Percentiles rank a stretch among this genome's conserved stretches.
Evolutionary conservation across 129 eudicot species (phyloP).

Genomic region (Mikania micrantha): DNA sequence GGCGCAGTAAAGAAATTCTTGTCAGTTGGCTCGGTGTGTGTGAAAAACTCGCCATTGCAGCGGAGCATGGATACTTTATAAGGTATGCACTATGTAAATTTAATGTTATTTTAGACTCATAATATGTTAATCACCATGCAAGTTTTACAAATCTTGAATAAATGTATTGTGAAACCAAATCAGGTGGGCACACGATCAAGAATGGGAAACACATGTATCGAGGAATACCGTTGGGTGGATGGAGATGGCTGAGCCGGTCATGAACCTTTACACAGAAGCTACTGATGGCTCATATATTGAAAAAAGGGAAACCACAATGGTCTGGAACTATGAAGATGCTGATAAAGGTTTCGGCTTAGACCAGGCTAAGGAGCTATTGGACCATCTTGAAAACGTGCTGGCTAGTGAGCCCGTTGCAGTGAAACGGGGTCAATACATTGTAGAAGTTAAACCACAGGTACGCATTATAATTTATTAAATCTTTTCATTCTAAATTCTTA

Average conservation of each 20-base stretch:
- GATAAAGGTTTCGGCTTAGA: constrained; percentile 22
- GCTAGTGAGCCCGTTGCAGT: constrained; percentile 41
- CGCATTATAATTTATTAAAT: neutral
- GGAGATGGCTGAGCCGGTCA: constrained; percentile 39
- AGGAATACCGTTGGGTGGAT: constrained; percentile 28
- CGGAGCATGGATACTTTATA: constrained; percentile 41
- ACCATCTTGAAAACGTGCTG: constrained; percentile 44
- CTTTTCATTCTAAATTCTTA: neutral
- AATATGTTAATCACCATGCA: neutral
- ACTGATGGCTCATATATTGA: constrained; percentile 41
- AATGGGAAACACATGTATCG: constrained; percentile 23
- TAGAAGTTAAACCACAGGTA: constrained; percentile 45
- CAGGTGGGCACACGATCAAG: constrained; percentile 27
- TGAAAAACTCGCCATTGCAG: constrained; percentile 34
- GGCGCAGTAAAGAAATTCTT: constrained; percentile 26
- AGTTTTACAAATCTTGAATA: neutral
- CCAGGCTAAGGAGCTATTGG: constrained; percentile 41
- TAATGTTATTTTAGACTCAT: neutral
- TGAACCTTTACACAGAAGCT: constrained; percentile 38
- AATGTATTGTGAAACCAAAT: neutral
- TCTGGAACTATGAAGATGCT: constrained; percentile 29
- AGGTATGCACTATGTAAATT: no score
- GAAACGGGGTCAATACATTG: constrained; percentile 34
- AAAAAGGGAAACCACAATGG: constrained; percentile 33
- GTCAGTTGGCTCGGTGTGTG: constrained; percentile 28